Evolutionary conservation across 192 early-diverging fungal genomes (phyloP).

Genomic region (Backusella mclennaniae): DNA sequence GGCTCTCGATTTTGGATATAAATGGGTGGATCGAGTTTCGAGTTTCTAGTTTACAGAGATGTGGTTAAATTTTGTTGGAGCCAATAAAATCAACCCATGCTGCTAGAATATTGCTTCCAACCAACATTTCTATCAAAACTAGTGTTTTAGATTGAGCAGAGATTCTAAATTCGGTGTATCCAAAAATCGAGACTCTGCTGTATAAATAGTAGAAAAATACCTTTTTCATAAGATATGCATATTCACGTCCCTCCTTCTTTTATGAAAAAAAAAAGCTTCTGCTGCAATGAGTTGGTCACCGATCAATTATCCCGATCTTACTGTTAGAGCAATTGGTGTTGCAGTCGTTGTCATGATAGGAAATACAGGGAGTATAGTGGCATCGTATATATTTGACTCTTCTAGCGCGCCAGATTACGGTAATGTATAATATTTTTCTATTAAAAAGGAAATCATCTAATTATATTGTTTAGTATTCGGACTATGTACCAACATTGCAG

Average conservation of each 20-base stretch:
- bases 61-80: too few species aligned
- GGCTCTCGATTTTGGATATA: too few species aligned
- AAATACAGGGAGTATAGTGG: conserved; percentile 22
- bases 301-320: conserved; percentile 19
- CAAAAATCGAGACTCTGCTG: too few species aligned
- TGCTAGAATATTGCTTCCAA: too few species aligned
- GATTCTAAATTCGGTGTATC: too few species aligned
- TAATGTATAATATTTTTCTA: neutral
- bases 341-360: conserved; percentile 27
- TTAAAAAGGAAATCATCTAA: neutral
- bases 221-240: neutral
- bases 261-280: neutral
- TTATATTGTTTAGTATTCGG: neutral
- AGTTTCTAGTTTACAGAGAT: too few species aligned
- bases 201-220: neutral
- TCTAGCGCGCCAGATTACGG: conserved; percentile 15
- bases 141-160: too few species aligned
- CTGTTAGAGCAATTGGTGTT: conserved; percentile 18
- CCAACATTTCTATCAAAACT: too few species aligned
- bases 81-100: too few species aligned
- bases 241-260: neutral
- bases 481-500: neutral
- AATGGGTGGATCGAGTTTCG: too few species aligned
- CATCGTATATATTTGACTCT: conserved; percentile 25
- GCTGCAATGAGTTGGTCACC: conserved; percentile 24